These are phyloP conservation scores for Schizonepeta tenuifolia DNA, from an alignment of 257 asterid species.

Conservation along the genomic window DNA sequence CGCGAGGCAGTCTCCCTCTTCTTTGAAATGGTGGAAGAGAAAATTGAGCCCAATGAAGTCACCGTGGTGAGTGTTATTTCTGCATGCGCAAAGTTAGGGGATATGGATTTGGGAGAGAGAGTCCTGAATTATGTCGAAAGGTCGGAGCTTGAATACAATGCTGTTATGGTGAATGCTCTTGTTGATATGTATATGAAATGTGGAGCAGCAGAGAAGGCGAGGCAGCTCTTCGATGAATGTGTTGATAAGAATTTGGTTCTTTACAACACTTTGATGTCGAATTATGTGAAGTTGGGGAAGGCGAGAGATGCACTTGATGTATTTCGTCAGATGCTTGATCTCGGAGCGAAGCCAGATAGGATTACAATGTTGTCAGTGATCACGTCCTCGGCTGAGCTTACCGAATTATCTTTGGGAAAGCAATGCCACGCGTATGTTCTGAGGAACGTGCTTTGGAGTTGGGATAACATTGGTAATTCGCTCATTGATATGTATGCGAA, in stretches of 20 bases:
- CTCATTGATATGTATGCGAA: slow-evolving; percentile 63
- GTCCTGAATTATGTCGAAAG: slow-evolving; percentile 35
- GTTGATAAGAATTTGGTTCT: slow-evolving; percentile 50
- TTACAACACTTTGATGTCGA: slow-evolving; percentile 55
- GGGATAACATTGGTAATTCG: slow-evolving; percentile 54
- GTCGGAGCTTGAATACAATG: slow-evolving; percentile 41
- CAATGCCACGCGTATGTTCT: slow-evolving; percentile 57
- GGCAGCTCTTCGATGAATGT: slow-evolving; percentile 43
- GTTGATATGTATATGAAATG: slow-evolving; percentile 68
- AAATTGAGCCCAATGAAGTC: slow-evolving; percentile 50
- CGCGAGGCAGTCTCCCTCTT: slow-evolving; percentile 58
- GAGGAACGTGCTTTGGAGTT: slow-evolving; percentile 47
- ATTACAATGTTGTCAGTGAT: slow-evolving; percentile 56
- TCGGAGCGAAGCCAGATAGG: slow-evolving; percentile 54
- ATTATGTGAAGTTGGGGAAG: slow-evolving; percentile 51
- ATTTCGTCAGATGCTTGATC: slow-evolving; percentile 43
- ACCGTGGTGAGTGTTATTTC: slow-evolving; percentile 48
- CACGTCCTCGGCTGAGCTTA: slow-evolving; percentile 50
- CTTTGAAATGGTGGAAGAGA: slow-evolving; percentile 52
- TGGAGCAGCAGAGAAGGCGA: slow-evolving; percentile 51
- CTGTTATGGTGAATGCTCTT: slow-evolving; percentile 53
- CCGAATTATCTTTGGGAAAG: slow-evolving; percentile 45
- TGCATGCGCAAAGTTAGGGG: slow-evolving; percentile 54
- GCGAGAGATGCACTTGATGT: slow-evolving; percentile 45
- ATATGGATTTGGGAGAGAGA: slow-evolving; percentile 47